These are phyloP conservation scores for Corrigiola litoralis DNA, from an alignment of 179 eudicot species.

Conservation along the genomic window DNA sequence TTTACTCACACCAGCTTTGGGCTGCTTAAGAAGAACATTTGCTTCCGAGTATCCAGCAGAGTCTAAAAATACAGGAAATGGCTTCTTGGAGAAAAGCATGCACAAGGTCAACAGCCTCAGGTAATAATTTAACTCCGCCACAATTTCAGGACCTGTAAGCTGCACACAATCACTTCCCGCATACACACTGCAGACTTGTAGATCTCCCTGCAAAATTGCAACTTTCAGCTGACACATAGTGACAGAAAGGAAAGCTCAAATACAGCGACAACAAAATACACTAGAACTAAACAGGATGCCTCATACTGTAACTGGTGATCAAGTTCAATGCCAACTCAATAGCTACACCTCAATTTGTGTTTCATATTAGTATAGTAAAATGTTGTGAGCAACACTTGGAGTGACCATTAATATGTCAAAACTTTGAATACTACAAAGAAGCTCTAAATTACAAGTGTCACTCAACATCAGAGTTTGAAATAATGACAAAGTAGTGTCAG, in stretches of 20 bases:
- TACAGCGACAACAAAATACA: background rate
- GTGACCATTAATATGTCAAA: background rate
- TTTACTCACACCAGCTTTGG: slow-evolving; percentile 86
- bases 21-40: slow-evolving; percentile 90
- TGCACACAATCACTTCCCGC: slow-evolving; percentile 69
- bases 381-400: background rate
- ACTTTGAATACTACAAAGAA: background rate
- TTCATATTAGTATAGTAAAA: no score
- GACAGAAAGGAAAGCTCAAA: background rate
- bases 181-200: slow-evolving; percentile 78
- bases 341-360: background rate
- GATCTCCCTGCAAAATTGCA: slow-evolving; percentile 55
- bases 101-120: slow-evolving; percentile 67
- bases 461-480: background rate
- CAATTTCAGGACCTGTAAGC: slow-evolving; percentile 63
- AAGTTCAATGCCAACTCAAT: background rate
- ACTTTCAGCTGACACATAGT: background rate
- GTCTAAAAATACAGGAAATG: slow-evolving; percentile 87
- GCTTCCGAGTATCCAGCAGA: slow-evolving; percentile 68
- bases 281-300: slow-evolving; percentile 5
- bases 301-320: background rate
- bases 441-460: background rate
- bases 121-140: slow-evolving; percentile 56
- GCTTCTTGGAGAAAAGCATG: slow-evolving; percentile 89
- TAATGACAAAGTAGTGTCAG: no score